Conservation (phyloP, 495 filamentous ascomycete genomes). For the Collariella sp. region DNA sequence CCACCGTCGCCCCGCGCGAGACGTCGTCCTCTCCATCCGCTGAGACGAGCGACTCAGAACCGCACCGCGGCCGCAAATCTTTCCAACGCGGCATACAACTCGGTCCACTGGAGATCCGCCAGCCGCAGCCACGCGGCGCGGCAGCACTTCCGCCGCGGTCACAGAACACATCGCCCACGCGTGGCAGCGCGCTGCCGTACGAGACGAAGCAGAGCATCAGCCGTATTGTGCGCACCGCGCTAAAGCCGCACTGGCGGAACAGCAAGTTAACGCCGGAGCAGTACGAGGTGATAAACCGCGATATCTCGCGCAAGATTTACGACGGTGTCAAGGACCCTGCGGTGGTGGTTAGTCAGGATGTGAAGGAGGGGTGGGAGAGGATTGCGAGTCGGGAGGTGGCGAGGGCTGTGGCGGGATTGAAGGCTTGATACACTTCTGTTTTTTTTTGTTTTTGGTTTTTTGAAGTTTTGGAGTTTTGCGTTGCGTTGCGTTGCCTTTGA, state of each 20-base stretch:
- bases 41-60: slow-evolving; percentile 41
- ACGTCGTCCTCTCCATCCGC: slow-evolving; percentile 27
- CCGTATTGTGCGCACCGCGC: slow-evolving; percentile 64
- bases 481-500: too few species aligned
- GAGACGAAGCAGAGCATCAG: slow-evolving; percentile 74
- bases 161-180: slow-evolving; percentile 47
- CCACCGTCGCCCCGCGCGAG: slow-evolving; percentile 5
- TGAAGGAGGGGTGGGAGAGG: slow-evolving; percentile 55
- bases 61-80: slow-evolving; percentile 14
- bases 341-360: slow-evolving; percentile 43
- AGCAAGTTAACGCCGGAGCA: slow-evolving; percentile 68
- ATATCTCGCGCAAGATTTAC: slow-evolving; percentile 76
- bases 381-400: slow-evolving; percentile 67
- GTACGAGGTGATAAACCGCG: slow-evolving; percentile 80
- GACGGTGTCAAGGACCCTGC: slow-evolving; percentile 62
- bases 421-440: slow-evolving; percentile 20
- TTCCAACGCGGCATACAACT: not conserved
- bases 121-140: slow-evolving; percentile 41
- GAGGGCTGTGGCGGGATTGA: slow-evolving; percentile 47
- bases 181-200: slow-evolving; percentile 50
- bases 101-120: slow-evolving; percentile 36
- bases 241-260: slow-evolving; percentile 67
- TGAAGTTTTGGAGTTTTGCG: too few species aligned
- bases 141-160: slow-evolving; percentile 35
- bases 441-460: too few species aligned